Evolutionary conservation across 176 grass and related monocot species (phyloP).

Genomic region (Phoenix roebelenii): DNA sequence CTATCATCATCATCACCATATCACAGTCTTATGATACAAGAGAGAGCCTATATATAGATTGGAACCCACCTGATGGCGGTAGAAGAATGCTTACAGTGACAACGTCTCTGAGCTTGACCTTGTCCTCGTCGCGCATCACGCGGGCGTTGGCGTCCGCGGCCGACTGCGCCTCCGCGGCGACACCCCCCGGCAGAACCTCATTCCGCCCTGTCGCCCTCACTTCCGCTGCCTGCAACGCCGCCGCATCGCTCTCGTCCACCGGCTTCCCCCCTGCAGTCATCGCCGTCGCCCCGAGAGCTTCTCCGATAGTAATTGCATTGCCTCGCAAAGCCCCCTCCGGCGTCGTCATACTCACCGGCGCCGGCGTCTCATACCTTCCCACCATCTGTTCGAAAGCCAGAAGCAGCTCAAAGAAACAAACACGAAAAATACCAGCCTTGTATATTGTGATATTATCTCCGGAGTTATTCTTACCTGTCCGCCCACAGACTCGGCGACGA

Average conservation of each 20-base stretch:
- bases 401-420: neutral
- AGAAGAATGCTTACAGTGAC: slow-evolving; percentile 21
- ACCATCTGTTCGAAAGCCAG: slow-evolving; percentile 8
- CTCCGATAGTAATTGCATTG: slow-evolving; percentile 17
- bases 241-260: slow-evolving; percentile 37
- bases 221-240: slow-evolving; percentile 49
- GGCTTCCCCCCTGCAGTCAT: slow-evolving; percentile 9
- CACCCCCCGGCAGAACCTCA: slow-evolving; percentile 13
- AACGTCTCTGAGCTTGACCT: slow-evolving; percentile 47
- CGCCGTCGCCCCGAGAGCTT: slow-evolving; percentile 28
- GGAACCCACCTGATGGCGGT: no score
- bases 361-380: slow-evolving; percentile 6
- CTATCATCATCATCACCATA: slow-evolving; percentile 1
- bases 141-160: slow-evolving; percentile 33
- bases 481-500: slow-evolving; percentile 50
- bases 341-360: slow-evolving; percentile 1
- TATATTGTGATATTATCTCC: neutral
- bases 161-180: slow-evolving; percentile 25
- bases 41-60: no score
- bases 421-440: neutral
- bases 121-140: slow-evolving; percentile 22
- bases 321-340: neutral
- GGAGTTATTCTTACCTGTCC: slow-evolving; percentile 21
- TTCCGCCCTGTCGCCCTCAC: slow-evolving; percentile 26
- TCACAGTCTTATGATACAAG: no score